Conservation (phyloP, 2,329 filamentous ascomycete species). For the Aspergillus japonicus region DNA sequence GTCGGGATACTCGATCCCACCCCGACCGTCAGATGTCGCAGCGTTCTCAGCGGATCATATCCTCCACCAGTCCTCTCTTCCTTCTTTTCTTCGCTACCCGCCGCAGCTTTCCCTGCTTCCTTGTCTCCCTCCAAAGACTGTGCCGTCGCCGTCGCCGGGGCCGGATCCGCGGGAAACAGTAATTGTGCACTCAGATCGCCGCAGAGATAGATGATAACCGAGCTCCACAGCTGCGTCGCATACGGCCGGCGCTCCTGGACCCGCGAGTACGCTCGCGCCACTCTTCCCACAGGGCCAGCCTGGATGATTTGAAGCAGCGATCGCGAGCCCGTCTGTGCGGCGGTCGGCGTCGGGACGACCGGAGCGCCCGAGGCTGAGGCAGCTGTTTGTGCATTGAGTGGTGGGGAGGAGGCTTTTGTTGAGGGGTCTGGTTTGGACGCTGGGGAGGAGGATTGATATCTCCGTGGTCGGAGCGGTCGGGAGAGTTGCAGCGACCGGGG, state of each 20-base stretch:
- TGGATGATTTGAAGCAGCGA: conserved; percentile 33
- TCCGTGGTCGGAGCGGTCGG: conserved; percentile 11
- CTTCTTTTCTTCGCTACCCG: conserved; percentile 19
- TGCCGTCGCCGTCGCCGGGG: conserved; percentile 15
- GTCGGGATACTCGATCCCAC: conserved; percentile 70
- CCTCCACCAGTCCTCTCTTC: conserved; percentile 41
- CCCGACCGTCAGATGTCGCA: conserved; percentile 72
- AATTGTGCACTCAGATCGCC: conserved; percentile 77
- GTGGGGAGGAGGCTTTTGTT: conserved; percentile 9
- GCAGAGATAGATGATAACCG: conserved; percentile 73
- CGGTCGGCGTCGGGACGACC: conserved; percentile 21
- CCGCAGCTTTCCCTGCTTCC: conserved; percentile 9
- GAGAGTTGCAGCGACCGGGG: conserved; percentile 6
- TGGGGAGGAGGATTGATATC: conserved; percentile 17
- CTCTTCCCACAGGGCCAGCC: conserved; percentile 33
- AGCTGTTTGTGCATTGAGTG: conserved; percentile 18
- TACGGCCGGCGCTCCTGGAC: conserved; percentile 72
- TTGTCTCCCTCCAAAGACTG: conserved; percentile 40
- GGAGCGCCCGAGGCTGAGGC: conserved; percentile 11
- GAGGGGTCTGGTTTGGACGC: conserved; percentile 8
- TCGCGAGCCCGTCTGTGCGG: conserved; percentile 18
- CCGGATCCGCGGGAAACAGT: conserved; percentile 49
- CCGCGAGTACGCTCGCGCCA: conserved; percentile 58
- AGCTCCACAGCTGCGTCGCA: conserved; percentile 73
- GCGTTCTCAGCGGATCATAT: conserved; percentile 69